phyloP scores from a whole-genome alignment of 1,284 basidiomycete genomes.

The Ganoderma lingzhi region DNA sequence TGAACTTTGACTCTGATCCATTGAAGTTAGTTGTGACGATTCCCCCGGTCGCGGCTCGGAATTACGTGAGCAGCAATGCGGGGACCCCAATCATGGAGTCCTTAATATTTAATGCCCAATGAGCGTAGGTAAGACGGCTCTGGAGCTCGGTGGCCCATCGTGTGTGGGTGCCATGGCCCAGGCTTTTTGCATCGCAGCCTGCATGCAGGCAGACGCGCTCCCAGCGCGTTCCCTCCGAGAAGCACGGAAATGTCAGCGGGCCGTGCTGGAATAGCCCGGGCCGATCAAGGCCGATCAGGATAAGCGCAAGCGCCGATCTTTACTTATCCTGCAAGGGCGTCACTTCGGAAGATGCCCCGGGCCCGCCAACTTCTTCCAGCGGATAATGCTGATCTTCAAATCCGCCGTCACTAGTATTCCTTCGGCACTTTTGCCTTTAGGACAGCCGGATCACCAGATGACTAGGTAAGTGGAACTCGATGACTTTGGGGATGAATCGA shows the following conservation, averaged over 20 bases:
- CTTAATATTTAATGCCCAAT: background rate
- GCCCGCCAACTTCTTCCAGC: too few species aligned
- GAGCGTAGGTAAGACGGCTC: background rate
- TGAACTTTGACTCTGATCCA: too few species aligned
- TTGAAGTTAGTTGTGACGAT: background rate
- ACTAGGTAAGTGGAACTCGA: too few species aligned
- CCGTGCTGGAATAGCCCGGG: background rate
- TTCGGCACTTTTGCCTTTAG: too few species aligned
- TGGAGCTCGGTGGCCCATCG: background rate
- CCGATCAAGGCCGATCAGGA: too few species aligned
- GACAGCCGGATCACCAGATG: too few species aligned
- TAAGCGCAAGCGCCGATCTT: background rate
- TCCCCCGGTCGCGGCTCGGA: background rate
- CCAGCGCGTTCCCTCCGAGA: background rate
- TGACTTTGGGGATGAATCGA: too few species aligned
- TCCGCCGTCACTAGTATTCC: too few species aligned
- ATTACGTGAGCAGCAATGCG: constrained; percentile 1
- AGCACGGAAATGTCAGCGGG: background rate
- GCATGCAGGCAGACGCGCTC: background rate
- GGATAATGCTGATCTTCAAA: too few species aligned
- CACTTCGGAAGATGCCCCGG: too few species aligned
- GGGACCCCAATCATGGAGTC: background rate
- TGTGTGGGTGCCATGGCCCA: background rate
- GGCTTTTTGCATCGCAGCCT: background rate
- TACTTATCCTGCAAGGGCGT: too few species aligned